These are phyloP conservation scores for Teunomyces gatunensis DNA, from an alignment of 805 yeast genomes.

Conservation along the genomic window DNA sequence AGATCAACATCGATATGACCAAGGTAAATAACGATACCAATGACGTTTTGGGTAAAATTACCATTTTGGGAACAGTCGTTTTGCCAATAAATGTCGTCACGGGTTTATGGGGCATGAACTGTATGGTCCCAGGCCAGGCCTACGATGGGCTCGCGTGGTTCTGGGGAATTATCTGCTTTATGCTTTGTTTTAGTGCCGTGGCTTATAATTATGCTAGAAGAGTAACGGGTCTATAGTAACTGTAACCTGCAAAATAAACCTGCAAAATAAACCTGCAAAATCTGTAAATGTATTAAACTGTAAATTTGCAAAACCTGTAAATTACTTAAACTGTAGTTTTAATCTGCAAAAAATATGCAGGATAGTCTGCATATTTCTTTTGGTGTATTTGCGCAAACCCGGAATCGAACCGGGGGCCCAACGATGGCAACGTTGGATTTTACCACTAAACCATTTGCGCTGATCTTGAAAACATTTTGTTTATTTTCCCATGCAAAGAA, in stretches of 20 bases:
- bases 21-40: constrained; percentile 95
- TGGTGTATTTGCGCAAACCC: neutral
- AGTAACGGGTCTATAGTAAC: constrained; percentile 34
- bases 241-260: too few species aligned
- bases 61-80: constrained; percentile 91
- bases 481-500: too few species aligned
- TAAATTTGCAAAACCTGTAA: too few species aligned
- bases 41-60: constrained; percentile 90
- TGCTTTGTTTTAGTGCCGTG: constrained; percentile 33
- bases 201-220: constrained; percentile 41
- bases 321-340: too few species aligned
- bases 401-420: constrained; percentile 4
- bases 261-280: too few species aligned
- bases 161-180: constrained; percentile 33
- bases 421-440: constrained; percentile 2
- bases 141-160: constrained; percentile 41
- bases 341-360: too few species aligned
- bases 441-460: constrained; percentile 1
- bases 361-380: too few species aligned
- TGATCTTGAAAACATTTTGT: neutral
- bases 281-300: too few species aligned
- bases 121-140: constrained; percentile 89
- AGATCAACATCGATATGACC: constrained; percentile 96
- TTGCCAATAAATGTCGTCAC: constrained; percentile 93
- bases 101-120: constrained; percentile 99